These are phyloP conservation scores for Prosopis cineraria DNA, from an alignment of 306 rosid genomes.

Conservation along the genomic window DNA sequence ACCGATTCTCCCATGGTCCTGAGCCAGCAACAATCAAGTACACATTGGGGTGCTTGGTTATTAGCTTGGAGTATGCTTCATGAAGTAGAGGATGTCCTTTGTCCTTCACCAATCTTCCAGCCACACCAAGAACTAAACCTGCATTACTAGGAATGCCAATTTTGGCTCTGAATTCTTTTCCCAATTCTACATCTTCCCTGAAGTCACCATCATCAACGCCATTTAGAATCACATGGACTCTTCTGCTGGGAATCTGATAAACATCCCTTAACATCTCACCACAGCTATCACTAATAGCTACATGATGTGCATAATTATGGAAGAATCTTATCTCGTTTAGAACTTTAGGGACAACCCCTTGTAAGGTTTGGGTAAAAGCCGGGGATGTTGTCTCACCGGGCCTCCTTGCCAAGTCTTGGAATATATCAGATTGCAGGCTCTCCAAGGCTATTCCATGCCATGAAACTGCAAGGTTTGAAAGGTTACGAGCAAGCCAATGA, in stretches of 20 bases:
- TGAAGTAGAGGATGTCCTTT: constrained; percentile 89
- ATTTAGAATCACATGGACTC: constrained; percentile 91
- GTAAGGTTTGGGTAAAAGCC: constrained; percentile 60
- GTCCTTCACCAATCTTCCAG: constrained; percentile 90
- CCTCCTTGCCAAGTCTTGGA: constrained; percentile 72
- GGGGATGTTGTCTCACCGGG: constrained; percentile 62
- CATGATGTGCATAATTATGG: constrained; percentile 74
- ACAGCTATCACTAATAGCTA: constrained; percentile 90
- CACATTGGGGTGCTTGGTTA: constrained; percentile 51
- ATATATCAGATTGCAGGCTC: constrained; percentile 79
- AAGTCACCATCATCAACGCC: constrained; percentile 78
- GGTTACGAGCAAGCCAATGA: constrained; percentile 64
- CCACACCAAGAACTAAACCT: constrained; percentile 81
- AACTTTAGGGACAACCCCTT: constrained; percentile 75
- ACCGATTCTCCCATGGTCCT: constrained; percentile 86
- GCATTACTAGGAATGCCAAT: constrained; percentile 74
- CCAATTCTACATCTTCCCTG: constrained; percentile 49
- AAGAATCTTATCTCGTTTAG: constrained; percentile 90
- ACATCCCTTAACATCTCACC: constrained; percentile 91
- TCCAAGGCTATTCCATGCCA: constrained; percentile 99
- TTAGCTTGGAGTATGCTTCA: constrained; percentile 74
- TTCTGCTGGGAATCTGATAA: constrained; percentile 73
- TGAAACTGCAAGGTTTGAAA: constrained; percentile 83
- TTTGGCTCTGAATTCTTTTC: constrained; percentile 53
- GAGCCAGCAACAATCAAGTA: constrained; percentile 87